A percentile compares a stretch with the other conserved stretches of the same genome.
Conservation (phyloP, 768 basidiomycete genomes). For the Cystofilobasidium ferigula region DNA sequence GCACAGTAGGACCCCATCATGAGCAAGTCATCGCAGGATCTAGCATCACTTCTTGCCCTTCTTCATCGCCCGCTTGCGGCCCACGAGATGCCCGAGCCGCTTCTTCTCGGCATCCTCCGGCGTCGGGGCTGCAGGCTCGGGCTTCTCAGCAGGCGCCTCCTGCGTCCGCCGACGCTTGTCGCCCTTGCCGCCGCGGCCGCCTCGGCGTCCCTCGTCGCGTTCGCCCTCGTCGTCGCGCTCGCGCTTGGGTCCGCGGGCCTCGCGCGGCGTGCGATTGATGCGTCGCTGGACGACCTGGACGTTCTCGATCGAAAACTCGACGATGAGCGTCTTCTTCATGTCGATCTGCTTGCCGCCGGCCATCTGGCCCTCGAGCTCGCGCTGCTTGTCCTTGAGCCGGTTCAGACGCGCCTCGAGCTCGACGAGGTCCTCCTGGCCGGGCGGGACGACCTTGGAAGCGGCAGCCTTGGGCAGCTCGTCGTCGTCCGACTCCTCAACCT, state of each 20-base stretch:
- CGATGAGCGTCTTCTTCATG: slow-evolving; percentile 51
- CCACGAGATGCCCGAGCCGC: not conserved
- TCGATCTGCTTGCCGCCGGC: slow-evolving; percentile 32
- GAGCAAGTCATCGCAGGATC: too few species aligned
- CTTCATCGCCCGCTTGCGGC: slow-evolving; percentile 2
- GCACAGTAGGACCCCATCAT: too few species aligned
- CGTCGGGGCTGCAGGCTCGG: not conserved
- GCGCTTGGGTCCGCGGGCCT: not conserved
- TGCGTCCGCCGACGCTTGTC: slow-evolving; percentile 7
- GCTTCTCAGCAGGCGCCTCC: not conserved
- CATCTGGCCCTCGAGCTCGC: slow-evolving; percentile 34
- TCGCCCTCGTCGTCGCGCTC: slow-evolving; percentile 17
- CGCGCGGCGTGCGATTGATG: slow-evolving; percentile 7
- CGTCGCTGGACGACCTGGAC: slow-evolving; percentile 43
- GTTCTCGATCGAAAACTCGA: slow-evolving; percentile 97
- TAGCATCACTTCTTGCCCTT: not conserved
- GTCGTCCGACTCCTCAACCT: slow-evolving; percentile 16
- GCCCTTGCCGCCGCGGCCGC: too few species aligned
- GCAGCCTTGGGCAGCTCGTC: slow-evolving; percentile 15
- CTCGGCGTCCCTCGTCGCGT: slow-evolving; percentile 26
- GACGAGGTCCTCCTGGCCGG: slow-evolving; percentile 42
- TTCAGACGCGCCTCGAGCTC: slow-evolving; percentile 49
- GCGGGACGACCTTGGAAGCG: not conserved
- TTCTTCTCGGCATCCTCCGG: slow-evolving; percentile 3
- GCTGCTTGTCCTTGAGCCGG: slow-evolving; percentile 51